Base-by-base conservation (phyloP, 495 filamentous ascomycete genomes). In the Neurospora sp. region DNA sequence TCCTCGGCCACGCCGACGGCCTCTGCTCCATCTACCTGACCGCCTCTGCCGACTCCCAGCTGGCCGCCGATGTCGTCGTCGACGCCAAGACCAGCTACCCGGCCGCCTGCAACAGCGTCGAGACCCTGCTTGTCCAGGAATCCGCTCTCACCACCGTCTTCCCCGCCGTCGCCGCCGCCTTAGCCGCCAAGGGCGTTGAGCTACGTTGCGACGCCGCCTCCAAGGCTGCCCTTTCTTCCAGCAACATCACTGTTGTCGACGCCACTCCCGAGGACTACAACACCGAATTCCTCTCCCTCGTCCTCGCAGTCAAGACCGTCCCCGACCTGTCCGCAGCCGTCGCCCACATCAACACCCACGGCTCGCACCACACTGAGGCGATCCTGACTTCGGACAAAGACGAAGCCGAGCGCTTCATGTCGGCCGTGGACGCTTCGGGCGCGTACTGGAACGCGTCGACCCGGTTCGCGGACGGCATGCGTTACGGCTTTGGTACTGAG, bases 391-490 rank as follows among this genome's bases (percentile, higher is more conserved):
- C 87, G 6, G 89, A 89, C 7, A 79, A 81, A 41, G 83, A 85
- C 7, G 79, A 87, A 31, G 95, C 96, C 0, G 88, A 93, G 70
- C 82, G 82, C 41, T 99, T 98, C 82, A 93, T 94, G 89, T 85
- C 86, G 10, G 86, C 89, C 72, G 87, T 98, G 40, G 96, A 98
- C 83, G 94, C 93, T 41, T 90, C 94, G 0, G 94, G 94, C 59
- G 94, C 97, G 14, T 99, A 94, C 85, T 97, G 94, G 94, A 99
- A 99, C 79, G 92, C 94, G 20, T 96, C 93, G 20, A 96, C 93
- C 12, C 87, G 96, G 27, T 96, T 99, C 81, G 94, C 95, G 4
- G 96, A 99, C 78, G 96, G 96, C 3, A 97, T 96, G 90, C 87
- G 96, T 39, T 99, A 93, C 81, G 96, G 96, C 3, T 98, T 99